A percentile compares a stretch with the other conserved stretches of the same genome.
Evolutionary conservation across 257 asterid species (phyloP).

Genomic region (Solanum gandarillasii): DNA sequence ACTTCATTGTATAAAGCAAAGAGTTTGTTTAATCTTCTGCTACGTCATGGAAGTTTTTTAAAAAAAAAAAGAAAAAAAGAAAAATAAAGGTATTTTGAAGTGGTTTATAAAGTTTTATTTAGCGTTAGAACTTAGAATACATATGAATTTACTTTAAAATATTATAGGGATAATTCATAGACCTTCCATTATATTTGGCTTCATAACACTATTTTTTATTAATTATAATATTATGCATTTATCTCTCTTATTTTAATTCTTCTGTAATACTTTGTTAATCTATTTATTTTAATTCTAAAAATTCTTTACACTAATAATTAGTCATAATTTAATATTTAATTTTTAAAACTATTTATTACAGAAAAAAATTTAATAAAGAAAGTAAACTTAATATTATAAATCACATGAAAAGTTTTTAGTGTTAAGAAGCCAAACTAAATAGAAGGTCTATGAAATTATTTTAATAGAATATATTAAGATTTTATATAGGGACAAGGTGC

Average conservation of each 20-base stretch:
- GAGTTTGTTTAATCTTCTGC: not conserved
- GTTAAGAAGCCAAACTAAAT: not conserved
- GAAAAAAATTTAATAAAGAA: too few relatives aligned
- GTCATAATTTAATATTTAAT: not conserved
- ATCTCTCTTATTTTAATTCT: too few relatives aligned
- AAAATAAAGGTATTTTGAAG: not conserved
- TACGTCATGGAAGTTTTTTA: not conserved
- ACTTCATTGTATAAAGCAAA: not conserved
- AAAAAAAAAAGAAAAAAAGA: too few relatives aligned
- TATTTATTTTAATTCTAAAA: too few relatives aligned
- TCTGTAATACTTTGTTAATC: too few relatives aligned
- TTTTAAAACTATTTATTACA: too few relatives aligned
- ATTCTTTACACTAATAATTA: not conserved
- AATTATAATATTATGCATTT: too few relatives aligned
- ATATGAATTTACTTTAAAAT: not conserved
- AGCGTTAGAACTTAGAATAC: not conserved
- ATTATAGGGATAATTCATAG: not conserved
- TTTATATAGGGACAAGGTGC: too few relatives aligned
- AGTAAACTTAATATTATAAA: too few relatives aligned
- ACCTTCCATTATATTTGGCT: not conserved
- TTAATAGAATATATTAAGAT: too few relatives aligned
- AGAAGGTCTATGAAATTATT: not conserved
- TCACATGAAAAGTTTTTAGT: not conserved
- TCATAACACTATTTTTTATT: not conserved
- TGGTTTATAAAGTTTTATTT: not conserved